phyloP scores from a whole-genome alignment of 2,329 filamentous ascomycete species.

The Neonectria hederae region DNA sequence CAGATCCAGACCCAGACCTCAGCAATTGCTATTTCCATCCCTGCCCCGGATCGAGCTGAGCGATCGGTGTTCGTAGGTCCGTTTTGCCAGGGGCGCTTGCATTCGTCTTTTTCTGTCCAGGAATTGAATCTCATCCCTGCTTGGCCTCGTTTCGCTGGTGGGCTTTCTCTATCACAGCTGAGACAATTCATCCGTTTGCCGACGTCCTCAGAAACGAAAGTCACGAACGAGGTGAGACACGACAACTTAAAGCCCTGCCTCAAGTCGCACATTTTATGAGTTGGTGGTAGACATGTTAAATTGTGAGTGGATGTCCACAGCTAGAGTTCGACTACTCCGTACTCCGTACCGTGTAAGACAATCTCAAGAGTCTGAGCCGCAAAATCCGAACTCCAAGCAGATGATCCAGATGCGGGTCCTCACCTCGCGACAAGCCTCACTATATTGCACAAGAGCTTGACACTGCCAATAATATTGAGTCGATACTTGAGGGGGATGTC shows the following conservation, averaged over 20 bases:
- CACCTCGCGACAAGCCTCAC: too few relatives aligned
- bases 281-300: too few relatives aligned
- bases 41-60: neutral
- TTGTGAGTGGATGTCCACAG: too few relatives aligned
- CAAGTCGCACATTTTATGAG: too few relatives aligned
- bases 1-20: conserved; percentile 4
- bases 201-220: neutral
- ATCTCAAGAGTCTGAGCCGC: too few relatives aligned
- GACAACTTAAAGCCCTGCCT: neutral
- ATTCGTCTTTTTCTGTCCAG: neutral
- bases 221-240: neutral
- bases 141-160: neutral
- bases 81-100: neutral
- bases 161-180: neutral
- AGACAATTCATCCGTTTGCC: neutral
- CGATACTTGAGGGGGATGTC: too few relatives aligned
- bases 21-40: conserved; percentile 28
- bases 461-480: too few relatives aligned
- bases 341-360: too few relatives aligned
- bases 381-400: too few relatives aligned
- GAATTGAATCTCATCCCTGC: too few relatives aligned
- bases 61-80: neutral
- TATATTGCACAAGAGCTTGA: too few relatives aligned
- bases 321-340: too few relatives aligned
- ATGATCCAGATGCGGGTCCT: neutral